A percentile compares a stretch with the other conserved stretches of the same genome.
Evolutionary conservation across 371 early-diverging fungal species (phyloP).

Genomic region (Gilbertella persicaria): DNA sequence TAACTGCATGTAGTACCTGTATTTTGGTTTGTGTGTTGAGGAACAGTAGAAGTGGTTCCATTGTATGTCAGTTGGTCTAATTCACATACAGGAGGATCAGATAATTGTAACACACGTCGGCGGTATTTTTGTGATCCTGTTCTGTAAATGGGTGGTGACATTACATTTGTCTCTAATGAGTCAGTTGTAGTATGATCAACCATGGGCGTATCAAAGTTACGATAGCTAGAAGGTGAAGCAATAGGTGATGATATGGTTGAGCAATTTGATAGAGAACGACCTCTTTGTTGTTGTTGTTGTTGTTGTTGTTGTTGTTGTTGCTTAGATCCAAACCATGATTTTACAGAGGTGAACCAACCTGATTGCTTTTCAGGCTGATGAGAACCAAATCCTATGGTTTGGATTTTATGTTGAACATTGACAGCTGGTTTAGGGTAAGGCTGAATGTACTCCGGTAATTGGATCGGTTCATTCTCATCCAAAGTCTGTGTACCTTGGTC

Average conservation of each 20-base stretch:
- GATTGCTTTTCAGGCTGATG: conserved; percentile 5
- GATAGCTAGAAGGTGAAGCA: conserved; percentile 16
- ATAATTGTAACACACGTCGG: conserved; percentile 28
- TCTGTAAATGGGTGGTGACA: conserved; percentile 32
- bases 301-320: conserved; percentile 10
- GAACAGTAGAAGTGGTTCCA: conserved; percentile 12
- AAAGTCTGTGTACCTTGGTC: conserved; percentile 16
- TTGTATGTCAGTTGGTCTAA: conserved; percentile 38
- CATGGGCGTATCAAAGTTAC: conserved; percentile 17
- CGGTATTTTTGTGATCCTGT: conserved; percentile 33
- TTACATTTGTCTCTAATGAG: conserved; percentile 8
- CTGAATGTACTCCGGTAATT: neutral
- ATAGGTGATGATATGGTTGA: conserved; percentile 17
- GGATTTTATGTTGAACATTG: conserved; percentile 11
- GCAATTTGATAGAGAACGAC: conserved; percentile 8
- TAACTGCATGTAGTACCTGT: neutral
- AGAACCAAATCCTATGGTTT: conserved; percentile 30
- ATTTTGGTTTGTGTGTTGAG: neutral
- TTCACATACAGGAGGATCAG: conserved; percentile 35
- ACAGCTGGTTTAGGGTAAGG: conserved; percentile 22
- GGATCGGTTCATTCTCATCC: neutral
- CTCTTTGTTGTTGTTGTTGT: conserved; percentile 14
- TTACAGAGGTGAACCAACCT: conserved; percentile 50
- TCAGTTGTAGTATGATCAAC: too few relatives aligned
- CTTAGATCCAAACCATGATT: conserved; percentile 47